Percentiles rank a stretch among this genome's conserved stretches.
phyloP scores from a whole-genome alignment of 345 rosid species.

The Syzygium aqueum region DNA sequence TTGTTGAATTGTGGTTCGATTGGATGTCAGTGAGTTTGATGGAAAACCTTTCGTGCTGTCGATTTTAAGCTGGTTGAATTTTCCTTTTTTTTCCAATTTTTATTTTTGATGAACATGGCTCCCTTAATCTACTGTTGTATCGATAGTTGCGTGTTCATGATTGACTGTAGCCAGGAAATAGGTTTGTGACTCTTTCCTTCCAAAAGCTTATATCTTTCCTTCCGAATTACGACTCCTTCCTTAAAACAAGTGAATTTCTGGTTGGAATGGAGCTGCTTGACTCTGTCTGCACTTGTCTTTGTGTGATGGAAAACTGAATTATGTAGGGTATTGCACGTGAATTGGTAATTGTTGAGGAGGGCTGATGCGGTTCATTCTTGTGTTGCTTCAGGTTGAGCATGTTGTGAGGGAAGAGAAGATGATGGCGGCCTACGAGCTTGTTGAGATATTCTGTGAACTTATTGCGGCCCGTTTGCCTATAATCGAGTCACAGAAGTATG shows the following conservation, averaged over 20 bases:
- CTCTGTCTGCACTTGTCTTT: background rate
- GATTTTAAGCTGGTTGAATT: background rate
- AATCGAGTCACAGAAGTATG: conserved; percentile 88
- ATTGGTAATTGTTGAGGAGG: rapidly evolving
- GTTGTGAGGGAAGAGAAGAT: conserved; percentile 87
- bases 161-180: background rate
- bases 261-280: background rate
- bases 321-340: rapidly evolving
- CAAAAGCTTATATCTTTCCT: background rate
- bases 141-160: background rate
- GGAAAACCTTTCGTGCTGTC: background rate
- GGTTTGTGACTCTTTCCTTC: background rate
- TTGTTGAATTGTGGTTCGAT: background rate
- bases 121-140: background rate
- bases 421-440: conserved; percentile 73
- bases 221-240: background rate
- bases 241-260: background rate
- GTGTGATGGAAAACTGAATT: background rate
- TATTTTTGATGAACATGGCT: background rate
- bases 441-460: conserved; percentile 80
- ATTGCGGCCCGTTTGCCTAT: conserved; percentile 70
- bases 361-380: background rate
- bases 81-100: no score
- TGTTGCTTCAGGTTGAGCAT: conserved; percentile 69
- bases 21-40: background rate